Base-by-base conservation (phyloP, 306 rosid genomes). In the Prosopis cineraria region DNA sequence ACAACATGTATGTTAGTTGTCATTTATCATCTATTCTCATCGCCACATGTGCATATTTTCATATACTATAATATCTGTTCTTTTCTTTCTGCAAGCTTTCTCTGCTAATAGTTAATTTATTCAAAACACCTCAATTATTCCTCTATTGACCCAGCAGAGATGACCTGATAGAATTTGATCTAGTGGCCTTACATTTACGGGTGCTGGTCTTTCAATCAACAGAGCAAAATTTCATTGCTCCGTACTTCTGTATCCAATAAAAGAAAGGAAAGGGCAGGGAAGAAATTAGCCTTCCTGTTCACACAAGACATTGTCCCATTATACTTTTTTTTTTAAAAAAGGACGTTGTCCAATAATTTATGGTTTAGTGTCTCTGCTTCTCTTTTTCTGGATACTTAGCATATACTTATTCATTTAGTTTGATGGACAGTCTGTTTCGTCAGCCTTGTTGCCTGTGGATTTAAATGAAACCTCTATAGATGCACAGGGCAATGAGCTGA, bases 381-480 rank as follows among this genome's bases (percentile, higher is more conserved):
- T 25, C 36, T 70, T 25, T 60, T 16, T 45, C 68, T 22, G 36
- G 77, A 81, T 70, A 39, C 69, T 22, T 40, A 58, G 31, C 17
- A 41, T 4, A 43, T 62, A n/a, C 48, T 64, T 13, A 24, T 79
- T 16, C 29, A 6, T 47, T 76, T 67, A 72, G 56, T 27, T 77
- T 66, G 56, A 52, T 48, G 70, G 76, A 11, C 45, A 9, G 33
- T 76, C 60, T 72, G 58, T 67, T 52, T 75, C 92, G 22, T 11
- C 87, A 7, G 79, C 88, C 13, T 44, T 71, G 70, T 78, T 84
- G 89, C 93, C 83, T 52, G 87, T 83, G 78, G 83, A 88, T 79
- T 72, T 81, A 73, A 80, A 68, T 65, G 96, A 82, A 70, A 75
- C 62, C 67, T 31, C 22, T 69, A 34, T 33, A 13, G 80, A 71